A percentile compares a stretch with the other conserved stretches of the same genome.
These are phyloP conservation scores for Pharnaceum exiguum DNA, from an alignment of 148 eudicot genomes.

Conservation along the genomic window DNA sequence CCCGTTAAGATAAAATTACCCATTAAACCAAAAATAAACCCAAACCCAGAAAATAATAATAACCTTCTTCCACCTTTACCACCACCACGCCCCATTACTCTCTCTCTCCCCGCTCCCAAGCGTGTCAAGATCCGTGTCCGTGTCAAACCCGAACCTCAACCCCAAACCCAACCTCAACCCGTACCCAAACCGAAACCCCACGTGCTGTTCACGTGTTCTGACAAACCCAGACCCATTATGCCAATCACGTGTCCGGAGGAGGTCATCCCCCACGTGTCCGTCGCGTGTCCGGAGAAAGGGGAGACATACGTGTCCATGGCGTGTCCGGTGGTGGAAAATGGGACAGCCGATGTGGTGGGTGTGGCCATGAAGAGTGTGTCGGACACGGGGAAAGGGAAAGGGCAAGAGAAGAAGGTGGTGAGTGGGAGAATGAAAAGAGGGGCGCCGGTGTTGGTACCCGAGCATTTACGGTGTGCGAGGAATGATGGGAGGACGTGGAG, in stretches of 20 bases:
- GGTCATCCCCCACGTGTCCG: neutral
- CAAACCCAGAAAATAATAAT: neutral
- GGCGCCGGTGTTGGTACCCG: neutral
- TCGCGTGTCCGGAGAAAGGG: neutral
- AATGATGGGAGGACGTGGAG: conserved; percentile 12
- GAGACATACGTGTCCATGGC: neutral
- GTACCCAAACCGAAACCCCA: too few species aligned
- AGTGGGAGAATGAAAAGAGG: neutral
- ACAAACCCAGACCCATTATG: too few species aligned
- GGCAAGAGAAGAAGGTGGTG: neutral
- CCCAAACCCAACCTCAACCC: conserved; percentile 12
- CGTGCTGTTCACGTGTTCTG: too few species aligned
- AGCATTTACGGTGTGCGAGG: neutral
- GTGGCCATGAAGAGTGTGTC: neutral
- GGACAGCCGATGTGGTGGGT: too few species aligned
- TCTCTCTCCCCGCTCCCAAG: too few species aligned
- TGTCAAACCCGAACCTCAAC: conserved; percentile 11
- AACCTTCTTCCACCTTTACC: too few species aligned
- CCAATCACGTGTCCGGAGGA: too few species aligned
- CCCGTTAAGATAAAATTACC: neutral
- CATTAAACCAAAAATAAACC: neutral
- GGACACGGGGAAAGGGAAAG: neutral
- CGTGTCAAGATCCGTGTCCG: conserved; percentile 19
- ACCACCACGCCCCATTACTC: neutral
- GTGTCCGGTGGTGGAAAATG: conserved; percentile 13